A percentile compares a stretch with the other conserved stretches of the same genome.
phyloP scores from a whole-genome alignment of 140 eudicot species.

The Cichorium intybus region DNA sequence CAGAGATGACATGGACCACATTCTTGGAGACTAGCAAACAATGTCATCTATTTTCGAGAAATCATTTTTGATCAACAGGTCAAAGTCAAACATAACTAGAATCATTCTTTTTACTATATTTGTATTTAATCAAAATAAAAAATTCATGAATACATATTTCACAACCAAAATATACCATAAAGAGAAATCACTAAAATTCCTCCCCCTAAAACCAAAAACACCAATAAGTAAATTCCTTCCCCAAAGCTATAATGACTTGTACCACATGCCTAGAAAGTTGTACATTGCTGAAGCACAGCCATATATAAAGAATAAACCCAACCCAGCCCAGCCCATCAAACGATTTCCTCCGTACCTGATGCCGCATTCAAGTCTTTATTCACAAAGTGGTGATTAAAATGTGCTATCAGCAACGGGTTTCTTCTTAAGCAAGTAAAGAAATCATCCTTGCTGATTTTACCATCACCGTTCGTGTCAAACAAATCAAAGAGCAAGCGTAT shows the following conservation, averaged over 20 bases:
- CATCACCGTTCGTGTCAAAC: constrained; percentile 67
- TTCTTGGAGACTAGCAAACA: too few species aligned
- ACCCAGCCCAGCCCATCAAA: constrained; percentile 23
- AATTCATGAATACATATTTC: constrained; percentile 11
- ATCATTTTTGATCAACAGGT: background rate
- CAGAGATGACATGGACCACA: too few species aligned
- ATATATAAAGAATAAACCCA: background rate
- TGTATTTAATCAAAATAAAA: constrained; percentile 16
- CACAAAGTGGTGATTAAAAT: constrained; percentile 50
- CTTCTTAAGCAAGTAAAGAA: constrained; percentile 63
- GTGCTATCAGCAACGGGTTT: constrained; percentile 76
- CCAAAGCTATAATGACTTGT: constrained; percentile 9
- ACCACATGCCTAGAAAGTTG: constrained; percentile 11
- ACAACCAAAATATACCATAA: constrained; percentile 25
- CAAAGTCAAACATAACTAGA: constrained; percentile 13
- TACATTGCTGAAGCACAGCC: constrained; percentile 7
- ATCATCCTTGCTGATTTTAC: constrained; percentile 76
- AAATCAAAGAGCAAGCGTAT: constrained; percentile 47
- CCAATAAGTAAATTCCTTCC: constrained; percentile 10
- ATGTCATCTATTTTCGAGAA: background rate
- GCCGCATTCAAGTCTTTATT: constrained; percentile 29
- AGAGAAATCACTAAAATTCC: constrained; percentile 7
- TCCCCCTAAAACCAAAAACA: background rate
- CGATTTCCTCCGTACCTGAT: constrained; percentile 39
- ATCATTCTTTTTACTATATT: constrained; percentile 19